phyloP scores from a whole-genome alignment of 495 filamentous ascomycete genomes.

The Filosporella fistucella region DNA sequence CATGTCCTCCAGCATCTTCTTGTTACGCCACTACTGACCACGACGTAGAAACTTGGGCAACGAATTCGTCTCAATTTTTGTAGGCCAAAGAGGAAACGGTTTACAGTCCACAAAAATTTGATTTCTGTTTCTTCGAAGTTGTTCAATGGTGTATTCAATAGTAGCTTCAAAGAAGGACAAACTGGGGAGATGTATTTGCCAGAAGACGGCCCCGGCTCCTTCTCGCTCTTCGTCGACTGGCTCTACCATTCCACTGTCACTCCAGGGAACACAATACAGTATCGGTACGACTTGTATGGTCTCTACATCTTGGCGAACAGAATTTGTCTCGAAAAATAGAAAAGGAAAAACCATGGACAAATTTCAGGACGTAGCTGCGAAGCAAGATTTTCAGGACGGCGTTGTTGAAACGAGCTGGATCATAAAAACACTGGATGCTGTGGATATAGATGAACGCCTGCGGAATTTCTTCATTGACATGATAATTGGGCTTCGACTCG shows the following conservation, averaged over 20 bases:
- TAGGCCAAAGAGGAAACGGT: constrained; percentile 15
- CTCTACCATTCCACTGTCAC: background rate
- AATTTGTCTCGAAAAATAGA: background rate
- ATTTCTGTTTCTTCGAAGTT: constrained; percentile 12
- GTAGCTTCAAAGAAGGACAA: constrained; percentile 13
- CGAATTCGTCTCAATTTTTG: constrained; percentile 5
- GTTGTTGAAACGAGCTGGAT: no score
- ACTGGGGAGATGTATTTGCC: constrained; percentile 14
- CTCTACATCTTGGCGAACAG: constrained; percentile 7
- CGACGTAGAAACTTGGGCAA: background rate
- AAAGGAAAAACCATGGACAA: constrained; percentile 7
- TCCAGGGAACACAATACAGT: background rate
- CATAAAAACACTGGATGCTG: no score
- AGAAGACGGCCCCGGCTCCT: constrained; percentile 31
- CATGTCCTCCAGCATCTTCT: no score
- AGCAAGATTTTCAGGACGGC: no score
- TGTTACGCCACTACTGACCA: no score
- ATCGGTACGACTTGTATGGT: background rate
- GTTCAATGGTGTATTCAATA: constrained; percentile 16
- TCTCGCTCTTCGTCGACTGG: constrained; percentile 15
- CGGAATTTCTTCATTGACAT: no score
- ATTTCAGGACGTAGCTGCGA: constrained; percentile 1
- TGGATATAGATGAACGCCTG: no score
- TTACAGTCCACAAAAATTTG: constrained; percentile 13
- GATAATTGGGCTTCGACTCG: no score